Base-by-base conservation (phyloP, 2,329 filamentous ascomycete species). In the Paramyrothecium roridum region DNA sequence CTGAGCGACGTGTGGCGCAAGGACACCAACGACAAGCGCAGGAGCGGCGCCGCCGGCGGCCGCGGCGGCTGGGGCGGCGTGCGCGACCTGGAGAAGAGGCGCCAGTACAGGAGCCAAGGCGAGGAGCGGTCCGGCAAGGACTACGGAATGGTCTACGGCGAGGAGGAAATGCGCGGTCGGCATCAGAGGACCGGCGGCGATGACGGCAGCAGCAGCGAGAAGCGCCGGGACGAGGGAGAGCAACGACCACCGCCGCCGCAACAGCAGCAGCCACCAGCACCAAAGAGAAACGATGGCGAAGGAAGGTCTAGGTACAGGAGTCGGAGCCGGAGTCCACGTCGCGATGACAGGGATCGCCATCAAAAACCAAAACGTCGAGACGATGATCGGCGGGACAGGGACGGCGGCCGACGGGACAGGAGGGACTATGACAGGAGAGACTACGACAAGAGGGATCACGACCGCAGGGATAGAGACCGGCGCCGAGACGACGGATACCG, bases 21-120 rank as follows among this genome's bases (percentile, higher is more conserved):
- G 57, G 87, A 88, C 46, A 91, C 93, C 20, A 96, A 96, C 67
- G 83, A 82, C 45, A 97, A 96, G 76, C 83, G 93, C 49, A 76
- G 77, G 72, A 64, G 82, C 71, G 71, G 80, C 66, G 71, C 76
- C 2, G 73, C 73, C 19, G 26, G 6, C 37, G 37, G 37, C 37
- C 80, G 79, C 33, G 91, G 91, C 53, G 95, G 95, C 8, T 99
- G 96, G 77, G 95, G 95, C 61, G 95, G 95, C 56, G 90, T 98
- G 33, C 85, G 87, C 55, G 88, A 89, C 59, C 77, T 99, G 56
- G 93, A 98, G 75, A 95, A 92, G 79, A 89, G 90, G 74, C 85
- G 89, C 55, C 95, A 98, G 65, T 99, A 98, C 69, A 83, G 91
- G 58, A 84, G 85, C n/a, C 81, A 87, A 37, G 82, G 83, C 21